phyloP scores from a whole-genome alignment of 495 filamentous ascomycete genomes.

The Aspergillus ostianus region DNA sequence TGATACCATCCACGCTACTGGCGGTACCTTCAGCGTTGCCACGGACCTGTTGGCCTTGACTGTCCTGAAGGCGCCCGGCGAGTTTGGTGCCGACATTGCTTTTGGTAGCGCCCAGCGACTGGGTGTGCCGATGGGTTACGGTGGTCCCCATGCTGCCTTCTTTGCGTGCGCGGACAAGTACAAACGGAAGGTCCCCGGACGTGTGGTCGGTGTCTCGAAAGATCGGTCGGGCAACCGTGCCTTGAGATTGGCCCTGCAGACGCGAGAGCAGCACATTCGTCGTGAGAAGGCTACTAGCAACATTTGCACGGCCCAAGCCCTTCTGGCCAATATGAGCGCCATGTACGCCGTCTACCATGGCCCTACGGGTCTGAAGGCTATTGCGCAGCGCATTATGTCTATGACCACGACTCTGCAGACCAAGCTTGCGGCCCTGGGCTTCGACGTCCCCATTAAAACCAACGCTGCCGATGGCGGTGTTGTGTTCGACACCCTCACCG shows the following conservation, averaged over 20 bases:
- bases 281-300: constrained; percentile 99
- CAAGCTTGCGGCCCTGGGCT: constrained; percentile 64
- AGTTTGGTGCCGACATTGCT: constrained; percentile 96
- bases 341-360: constrained; percentile 99
- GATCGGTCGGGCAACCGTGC: constrained; percentile 83
- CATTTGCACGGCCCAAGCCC: constrained; percentile 94
- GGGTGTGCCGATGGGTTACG: constrained; percentile 91
- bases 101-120: constrained; percentile 95
- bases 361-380: constrained; percentile 77
- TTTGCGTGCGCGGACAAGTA: constrained; percentile 90
- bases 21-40: constrained; percentile 82
- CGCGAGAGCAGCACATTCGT: constrained; percentile 94
- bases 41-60: constrained; percentile 93
- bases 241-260: constrained; percentile 88
- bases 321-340: constrained; percentile 95
- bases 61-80: constrained; percentile 84
- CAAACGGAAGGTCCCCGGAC: constrained; percentile 94
- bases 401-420: constrained; percentile 69
- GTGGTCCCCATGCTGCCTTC: constrained; percentile 96
- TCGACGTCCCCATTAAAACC: constrained; percentile 55
- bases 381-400: constrained; percentile 74
- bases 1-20: constrained; percentile 74
- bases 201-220: constrained; percentile 89
- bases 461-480: constrained; percentile 51
- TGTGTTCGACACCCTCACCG: constrained; percentile 79